phyloP scores from a whole-genome alignment of 805 yeast species.

The Saturnispora diversa region DNA sequence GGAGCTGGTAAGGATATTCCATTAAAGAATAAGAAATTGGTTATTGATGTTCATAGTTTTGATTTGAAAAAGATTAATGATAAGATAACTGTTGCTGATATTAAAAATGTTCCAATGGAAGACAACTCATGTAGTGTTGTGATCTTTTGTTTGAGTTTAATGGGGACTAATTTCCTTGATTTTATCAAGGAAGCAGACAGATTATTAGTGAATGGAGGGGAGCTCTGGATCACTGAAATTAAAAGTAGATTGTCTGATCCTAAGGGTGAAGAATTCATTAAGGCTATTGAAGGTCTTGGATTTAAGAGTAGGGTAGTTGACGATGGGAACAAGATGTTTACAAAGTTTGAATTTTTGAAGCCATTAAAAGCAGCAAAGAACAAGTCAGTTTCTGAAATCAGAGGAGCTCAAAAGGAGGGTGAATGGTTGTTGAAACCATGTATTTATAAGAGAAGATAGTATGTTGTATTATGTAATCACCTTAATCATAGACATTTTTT shows the following conservation, averaged over 20 bases:
- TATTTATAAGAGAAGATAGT: constrained; percentile 77
- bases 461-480: neutral
- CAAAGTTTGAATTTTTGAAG: constrained; percentile 88
- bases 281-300: constrained; percentile 68
- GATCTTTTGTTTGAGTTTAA: constrained; percentile 87
- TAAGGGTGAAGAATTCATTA: constrained; percentile 72
- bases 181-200: constrained; percentile 87
- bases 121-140: constrained; percentile 79
- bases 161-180: constrained; percentile 96
- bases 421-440: constrained; percentile 92
- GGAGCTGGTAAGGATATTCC: constrained; percentile 17
- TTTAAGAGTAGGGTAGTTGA: constrained; percentile 86
- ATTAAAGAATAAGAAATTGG: constrained; percentile 24
- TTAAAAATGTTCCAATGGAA: constrained; percentile 76
- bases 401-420: constrained; percentile 60
- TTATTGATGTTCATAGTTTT: constrained; percentile 72
- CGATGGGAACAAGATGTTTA: constrained; percentile 84
- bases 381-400: constrained; percentile 50
- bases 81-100: constrained; percentile 93
- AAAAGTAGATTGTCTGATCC: constrained; percentile 80
- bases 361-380: constrained; percentile 61
- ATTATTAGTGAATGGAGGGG: constrained; percentile 82
- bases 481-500: too few relatives aligned
- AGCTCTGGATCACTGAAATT: constrained; percentile 95
- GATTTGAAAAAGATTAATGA: constrained; percentile 87